Evolutionary conservation across 2,329 filamentous ascomycete genomes (phyloP), one percentile per base, ranked within the genome.

Genomic region (Aspergillus fumigatus): DNA sequence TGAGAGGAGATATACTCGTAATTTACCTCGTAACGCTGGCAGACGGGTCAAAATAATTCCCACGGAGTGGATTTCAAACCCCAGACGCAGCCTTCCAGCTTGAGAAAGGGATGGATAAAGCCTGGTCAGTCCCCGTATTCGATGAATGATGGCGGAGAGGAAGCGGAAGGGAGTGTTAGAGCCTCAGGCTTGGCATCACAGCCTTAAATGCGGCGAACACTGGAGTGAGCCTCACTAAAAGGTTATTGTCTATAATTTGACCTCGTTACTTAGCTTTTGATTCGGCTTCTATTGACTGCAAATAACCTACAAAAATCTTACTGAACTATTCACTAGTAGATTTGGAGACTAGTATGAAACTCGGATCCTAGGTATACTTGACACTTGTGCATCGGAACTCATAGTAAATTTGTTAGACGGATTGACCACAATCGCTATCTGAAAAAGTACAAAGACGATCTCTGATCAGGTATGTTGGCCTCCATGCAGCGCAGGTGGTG

Each of bases 161-260:
- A 47, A 26, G 10, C 43, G 9, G 43, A 47, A 45, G 41, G 41
- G 41, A 19, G 10, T 4, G 21, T 47, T 23, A 43, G 58, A 62
- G 60, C 58, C 55, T 53, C 60, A 62, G 59, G 43, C 59, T 62
- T 62, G 59, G 59, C 59, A 53, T 52, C 43, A 27, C 40, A 29
- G 14, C 35, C 35, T 47, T 47, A 47, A 17, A 14, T 26, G 19
- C 19, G 21, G 14, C 21, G 43, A 47, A 23, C n/a, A 4, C 21
- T 14, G 23, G 7, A 17, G 11, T 23, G 43, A 6, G 27, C 21
- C 21, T 26, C 43, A 17, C 21, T 26, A 11, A 25, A 25, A 3
- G 21, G 21, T 38, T 3, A 17, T 38, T 1, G 2, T 38, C 32
- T 1, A 38, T 38, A 38, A 17, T 38, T 7, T 35, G 29, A 35